phyloP scores from a whole-genome alignment of 208 protist species.

The Wallacemonas sp. region DNA sequence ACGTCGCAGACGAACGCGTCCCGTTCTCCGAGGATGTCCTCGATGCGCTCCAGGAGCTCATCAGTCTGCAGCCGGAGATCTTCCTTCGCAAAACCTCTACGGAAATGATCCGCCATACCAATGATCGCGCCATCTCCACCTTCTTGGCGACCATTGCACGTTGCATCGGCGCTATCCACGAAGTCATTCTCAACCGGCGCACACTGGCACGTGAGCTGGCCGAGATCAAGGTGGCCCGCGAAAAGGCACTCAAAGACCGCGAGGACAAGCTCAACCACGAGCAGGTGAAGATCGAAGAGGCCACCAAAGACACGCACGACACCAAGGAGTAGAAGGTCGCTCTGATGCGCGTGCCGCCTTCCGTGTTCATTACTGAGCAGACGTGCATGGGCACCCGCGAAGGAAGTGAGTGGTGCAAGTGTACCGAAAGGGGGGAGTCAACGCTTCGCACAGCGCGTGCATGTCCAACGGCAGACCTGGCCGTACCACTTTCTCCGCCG shows the following conservation, averaged over 20 bases:
- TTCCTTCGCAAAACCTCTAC: conserved; percentile 79
- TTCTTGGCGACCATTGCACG: conserved; percentile 81
- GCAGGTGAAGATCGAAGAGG: conserved; percentile 56
- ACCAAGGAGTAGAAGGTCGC: neutral
- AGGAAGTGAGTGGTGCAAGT: too few species aligned
- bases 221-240: conserved; percentile 57
- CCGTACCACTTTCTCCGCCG: too few species aligned
- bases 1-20: conserved; percentile 70
- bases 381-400: too few species aligned
- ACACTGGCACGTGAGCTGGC: conserved; percentile 71
- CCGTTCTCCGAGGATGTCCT: conserved; percentile 86
- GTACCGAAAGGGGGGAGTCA: too few species aligned
- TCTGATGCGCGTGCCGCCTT: too few species aligned
- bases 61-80: conserved; percentile 85
- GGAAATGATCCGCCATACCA: conserved; percentile 85
- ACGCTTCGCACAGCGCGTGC: too few species aligned
- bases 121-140: conserved; percentile 83
- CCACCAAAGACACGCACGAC: conserved; percentile 24
- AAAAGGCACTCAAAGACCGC: conserved; percentile 55
- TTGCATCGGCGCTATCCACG: conserved; percentile 79
- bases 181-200: conserved; percentile 84
- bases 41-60: conserved; percentile 85
- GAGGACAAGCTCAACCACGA: conserved; percentile 47
- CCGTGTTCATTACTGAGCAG: too few species aligned
- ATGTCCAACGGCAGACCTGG: too few species aligned